A percentile compares a stretch with the other conserved stretches of the same genome.
Conservation (phyloP, 345 rosid genomes). For the Euclidium syriacum region DNA sequence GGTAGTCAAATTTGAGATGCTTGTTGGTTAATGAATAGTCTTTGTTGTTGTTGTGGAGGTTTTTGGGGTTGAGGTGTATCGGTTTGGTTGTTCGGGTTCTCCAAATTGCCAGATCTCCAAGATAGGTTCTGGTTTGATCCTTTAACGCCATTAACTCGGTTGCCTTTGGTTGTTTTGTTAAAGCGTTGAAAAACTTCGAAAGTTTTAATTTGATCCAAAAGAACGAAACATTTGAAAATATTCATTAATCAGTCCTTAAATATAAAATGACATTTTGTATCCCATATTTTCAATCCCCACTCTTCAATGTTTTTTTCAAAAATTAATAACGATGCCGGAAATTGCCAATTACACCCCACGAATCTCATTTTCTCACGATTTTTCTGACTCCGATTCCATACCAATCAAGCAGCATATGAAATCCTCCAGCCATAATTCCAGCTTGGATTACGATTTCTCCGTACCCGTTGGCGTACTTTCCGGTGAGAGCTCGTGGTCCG, state of each 20-base stretch:
- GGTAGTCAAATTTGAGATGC: no score
- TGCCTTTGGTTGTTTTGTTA: no score
- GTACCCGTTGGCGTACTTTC: background rate
- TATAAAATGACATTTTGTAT: background rate
- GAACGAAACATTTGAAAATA: no score
- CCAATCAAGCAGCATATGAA: constrained; percentile 40
- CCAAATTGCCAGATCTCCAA: no score
- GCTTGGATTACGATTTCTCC: constrained; percentile 38
- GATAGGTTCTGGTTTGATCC: no score
- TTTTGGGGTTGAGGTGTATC: no score
- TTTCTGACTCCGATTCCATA: constrained; percentile 35
- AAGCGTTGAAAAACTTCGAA: no score
- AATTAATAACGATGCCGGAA: constrained; percentile 36
- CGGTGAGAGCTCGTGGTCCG: constrained; percentile 33
- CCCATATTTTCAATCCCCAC: background rate
- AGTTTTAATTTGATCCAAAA: no score
- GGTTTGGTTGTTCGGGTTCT: no score
- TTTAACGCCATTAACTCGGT: no score
- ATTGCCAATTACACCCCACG: constrained; percentile 44
- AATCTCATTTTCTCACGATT: constrained; percentile 67
- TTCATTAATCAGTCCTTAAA: background rate
- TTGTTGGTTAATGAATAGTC: no score
- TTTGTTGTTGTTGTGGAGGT: no score
- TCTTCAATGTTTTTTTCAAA: background rate
- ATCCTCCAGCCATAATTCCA: constrained; percentile 27